A percentile compares a stretch with the other conserved stretches of the same genome.
Conservation (phyloP, 2,329 filamentous ascomycete genomes). For the Myriosclerotinia scirpicola region DNA sequence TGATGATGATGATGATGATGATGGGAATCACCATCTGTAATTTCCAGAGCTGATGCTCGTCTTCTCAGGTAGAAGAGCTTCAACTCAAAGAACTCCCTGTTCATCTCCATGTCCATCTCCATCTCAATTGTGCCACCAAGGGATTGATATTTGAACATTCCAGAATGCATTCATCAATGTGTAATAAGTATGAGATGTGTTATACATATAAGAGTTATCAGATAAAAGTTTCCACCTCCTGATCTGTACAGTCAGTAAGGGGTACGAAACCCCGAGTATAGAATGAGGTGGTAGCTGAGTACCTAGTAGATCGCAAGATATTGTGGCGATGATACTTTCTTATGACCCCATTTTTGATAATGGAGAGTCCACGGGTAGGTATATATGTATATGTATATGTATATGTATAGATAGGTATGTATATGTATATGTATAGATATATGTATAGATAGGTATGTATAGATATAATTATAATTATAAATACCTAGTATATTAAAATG, state of each 20-base stretch:
- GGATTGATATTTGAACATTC: too few species aligned
- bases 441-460: not conserved
- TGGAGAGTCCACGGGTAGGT: not conserved
- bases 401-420: not conserved
- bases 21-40: not conserved
- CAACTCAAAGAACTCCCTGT: not conserved
- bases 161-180: too few species aligned
- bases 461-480: not conserved
- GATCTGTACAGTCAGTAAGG: too few species aligned
- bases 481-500: not conserved
- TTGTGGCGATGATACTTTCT: not conserved
- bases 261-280: constrained; percentile 8
- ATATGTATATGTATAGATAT: not conserved
- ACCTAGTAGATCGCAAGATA: not conserved
- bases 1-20: not conserved
- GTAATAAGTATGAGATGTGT: too few species aligned
- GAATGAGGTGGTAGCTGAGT: not conserved
- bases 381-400: not conserved
- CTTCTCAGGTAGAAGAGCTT: not conserved
- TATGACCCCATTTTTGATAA: not conserved
- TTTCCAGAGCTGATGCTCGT: not conserved
- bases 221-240: not conserved
- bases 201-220: not conserved
- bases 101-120: not conserved
- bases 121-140: too few species aligned